Evolutionary conservation across 2,329 filamentous ascomycete species (phyloP).

Genomic region (Emmonsiellopsis sp.): DNA sequence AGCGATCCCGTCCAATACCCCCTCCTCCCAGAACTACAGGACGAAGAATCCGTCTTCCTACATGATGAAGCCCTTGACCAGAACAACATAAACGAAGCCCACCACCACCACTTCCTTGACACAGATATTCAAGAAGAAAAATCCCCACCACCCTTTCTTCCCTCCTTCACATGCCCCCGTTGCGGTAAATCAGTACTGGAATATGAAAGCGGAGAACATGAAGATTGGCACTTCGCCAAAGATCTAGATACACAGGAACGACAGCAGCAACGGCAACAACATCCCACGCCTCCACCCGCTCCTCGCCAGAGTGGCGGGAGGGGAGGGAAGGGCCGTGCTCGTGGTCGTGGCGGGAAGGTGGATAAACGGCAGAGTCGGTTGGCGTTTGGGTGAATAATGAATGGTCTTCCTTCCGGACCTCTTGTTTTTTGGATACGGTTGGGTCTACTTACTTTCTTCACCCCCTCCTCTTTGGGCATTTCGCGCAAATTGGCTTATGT

Average conservation of each 20-base stretch:
- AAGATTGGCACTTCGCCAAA: slow-evolving; percentile 91
- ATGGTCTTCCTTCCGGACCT: background rate
- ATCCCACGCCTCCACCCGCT: background rate
- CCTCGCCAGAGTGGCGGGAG: background rate
- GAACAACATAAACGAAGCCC: too few relatives aligned
- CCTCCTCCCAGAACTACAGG: background rate
- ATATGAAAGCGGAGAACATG: slow-evolving; percentile 61
- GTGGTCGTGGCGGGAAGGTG: background rate
- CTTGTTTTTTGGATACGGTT: too few relatives aligned
- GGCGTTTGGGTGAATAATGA: slow-evolving; percentile 7
- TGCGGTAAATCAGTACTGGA: slow-evolving; percentile 56
- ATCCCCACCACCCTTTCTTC: background rate
- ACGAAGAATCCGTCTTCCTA: background rate
- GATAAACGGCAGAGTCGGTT: slow-evolving; percentile 12
- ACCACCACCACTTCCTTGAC: background rate
- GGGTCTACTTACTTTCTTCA: too few relatives aligned
- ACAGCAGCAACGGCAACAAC: background rate
- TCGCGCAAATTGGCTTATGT: too few relatives aligned
- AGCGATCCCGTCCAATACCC: background rate
- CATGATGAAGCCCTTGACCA: background rate
- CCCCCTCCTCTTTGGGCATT: too few relatives aligned
- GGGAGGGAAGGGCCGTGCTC: background rate
- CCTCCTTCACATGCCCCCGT: slow-evolving; percentile 48
- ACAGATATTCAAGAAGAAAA: background rate
- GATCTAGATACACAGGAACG: slow-evolving; percentile 44